These are phyloP conservation scores for Madurella mycetomatis DNA, from an alignment of 2,329 filamentous ascomycete genomes.

Conservation along the genomic window DNA sequence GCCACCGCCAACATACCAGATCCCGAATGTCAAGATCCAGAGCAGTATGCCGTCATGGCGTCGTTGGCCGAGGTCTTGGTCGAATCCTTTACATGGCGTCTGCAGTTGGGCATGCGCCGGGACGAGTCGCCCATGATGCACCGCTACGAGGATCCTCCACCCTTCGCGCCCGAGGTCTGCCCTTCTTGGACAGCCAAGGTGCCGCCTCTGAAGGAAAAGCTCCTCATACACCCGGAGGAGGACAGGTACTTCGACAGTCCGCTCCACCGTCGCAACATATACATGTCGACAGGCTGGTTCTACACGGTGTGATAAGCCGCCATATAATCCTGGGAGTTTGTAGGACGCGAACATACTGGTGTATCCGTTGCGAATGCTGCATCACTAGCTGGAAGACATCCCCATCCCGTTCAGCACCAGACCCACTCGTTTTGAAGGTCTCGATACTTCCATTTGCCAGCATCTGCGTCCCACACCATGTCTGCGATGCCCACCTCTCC, in stretches of 20 bases:
- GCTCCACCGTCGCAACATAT: slow-evolving; percentile 5
- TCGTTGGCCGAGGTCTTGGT: slow-evolving; percentile 6
- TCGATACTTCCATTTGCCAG: slow-evolving; percentile 1
- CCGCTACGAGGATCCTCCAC: not conserved
- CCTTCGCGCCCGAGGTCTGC: not conserved
- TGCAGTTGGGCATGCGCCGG: slow-evolving; percentile 2
- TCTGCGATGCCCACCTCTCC: slow-evolving; percentile 5
- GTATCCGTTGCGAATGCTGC: no score
- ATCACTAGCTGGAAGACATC: no score
- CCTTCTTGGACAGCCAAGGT: slow-evolving; percentile 1
- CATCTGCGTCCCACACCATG: slow-evolving; percentile 3
- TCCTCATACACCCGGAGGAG: slow-evolving; percentile 3
- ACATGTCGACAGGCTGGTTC: slow-evolving; percentile 10
- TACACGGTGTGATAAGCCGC: slow-evolving; percentile 3
- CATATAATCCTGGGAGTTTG: no score
- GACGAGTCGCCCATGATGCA: not conserved
- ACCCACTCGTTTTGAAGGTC: not conserved
- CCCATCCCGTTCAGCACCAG: slow-evolving; percentile 1
- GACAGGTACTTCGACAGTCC: slow-evolving; percentile 2
- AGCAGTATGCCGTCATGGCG: slow-evolving; percentile 9
- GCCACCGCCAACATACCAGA: slow-evolving; percentile 5
- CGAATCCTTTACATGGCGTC: slow-evolving; percentile 3
- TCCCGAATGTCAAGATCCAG: slow-evolving; percentile 1
- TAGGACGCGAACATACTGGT: no score
- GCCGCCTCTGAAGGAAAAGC: not conserved